Percentiles rank a stretch among this genome's conserved stretches.
Evolutionary conservation across 805 yeast species (phyloP).

Genomic region (Starmera quercuum): DNA sequence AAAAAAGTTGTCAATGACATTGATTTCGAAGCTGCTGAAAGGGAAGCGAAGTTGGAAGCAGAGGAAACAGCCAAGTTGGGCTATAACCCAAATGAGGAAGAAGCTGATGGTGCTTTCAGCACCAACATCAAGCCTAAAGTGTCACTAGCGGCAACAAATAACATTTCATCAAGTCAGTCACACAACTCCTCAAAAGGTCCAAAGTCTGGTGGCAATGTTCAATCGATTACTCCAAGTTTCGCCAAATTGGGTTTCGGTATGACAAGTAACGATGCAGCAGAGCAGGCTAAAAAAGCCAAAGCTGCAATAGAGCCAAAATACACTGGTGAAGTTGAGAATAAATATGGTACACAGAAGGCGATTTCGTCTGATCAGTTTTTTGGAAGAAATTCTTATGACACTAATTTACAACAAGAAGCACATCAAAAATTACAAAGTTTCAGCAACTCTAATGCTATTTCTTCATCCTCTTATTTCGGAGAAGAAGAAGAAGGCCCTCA

Average conservation of each 20-base stretch:
- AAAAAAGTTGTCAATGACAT: slow-evolving; percentile 49
- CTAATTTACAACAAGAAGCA: slow-evolving; percentile 73
- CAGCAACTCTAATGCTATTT: slow-evolving; percentile 82
- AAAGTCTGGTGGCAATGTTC: slow-evolving; percentile 21
- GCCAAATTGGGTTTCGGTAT: slow-evolving; percentile 89
- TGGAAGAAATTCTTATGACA: slow-evolving; percentile 81
- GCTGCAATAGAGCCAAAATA: slow-evolving; percentile 52
- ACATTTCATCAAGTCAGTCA: no score
- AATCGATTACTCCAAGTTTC: slow-evolving; percentile 56
- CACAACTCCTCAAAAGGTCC: slow-evolving; percentile 2
- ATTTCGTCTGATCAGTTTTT: slow-evolving; percentile 94
- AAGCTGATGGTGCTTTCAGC: slow-evolving; percentile 7
- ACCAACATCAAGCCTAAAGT: slow-evolving; percentile 12
- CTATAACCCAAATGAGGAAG: slow-evolving; percentile 28
- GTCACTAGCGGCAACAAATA: no score
- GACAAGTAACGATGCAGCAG: slow-evolving; percentile 56
- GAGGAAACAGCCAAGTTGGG: slow-evolving; percentile 46
- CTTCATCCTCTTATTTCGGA: slow-evolving; percentile 89
- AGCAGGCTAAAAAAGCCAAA: slow-evolving; percentile 32
- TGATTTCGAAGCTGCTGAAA: slow-evolving; percentile 62
- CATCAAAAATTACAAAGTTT: slow-evolving; percentile 71
- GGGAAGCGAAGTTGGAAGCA: slow-evolving; percentile 76
- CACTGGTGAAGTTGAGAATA: slow-evolving; percentile 66
- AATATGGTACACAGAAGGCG: slow-evolving; percentile 86
- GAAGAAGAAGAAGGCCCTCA: slow-evolving; percentile 53